Percentiles rank a stretch among this genome's conserved stretches.
Evolutionary conservation across 2,329 filamentous ascomycete species (phyloP).

Genomic region (Aspergillus aculeatinus): DNA sequence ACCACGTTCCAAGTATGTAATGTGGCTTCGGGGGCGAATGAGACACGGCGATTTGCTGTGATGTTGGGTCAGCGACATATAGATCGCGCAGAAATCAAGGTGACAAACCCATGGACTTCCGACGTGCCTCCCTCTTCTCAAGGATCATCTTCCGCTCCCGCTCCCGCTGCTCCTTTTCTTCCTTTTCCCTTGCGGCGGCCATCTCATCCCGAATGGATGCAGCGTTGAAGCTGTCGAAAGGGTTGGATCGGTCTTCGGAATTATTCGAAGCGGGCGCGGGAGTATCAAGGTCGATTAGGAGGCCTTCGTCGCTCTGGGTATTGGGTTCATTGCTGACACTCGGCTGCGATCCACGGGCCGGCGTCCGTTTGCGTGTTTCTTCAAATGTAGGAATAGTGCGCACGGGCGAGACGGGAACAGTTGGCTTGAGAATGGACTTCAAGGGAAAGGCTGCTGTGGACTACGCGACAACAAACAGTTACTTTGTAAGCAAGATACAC

Average conservation of each 20-base stretch:
- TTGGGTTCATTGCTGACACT: conserved; percentile 18
- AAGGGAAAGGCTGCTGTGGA: conserved; percentile 44
- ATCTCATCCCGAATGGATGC: conserved; percentile 50
- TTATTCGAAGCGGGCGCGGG: conserved; percentile 33
- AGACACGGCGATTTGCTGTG: conserved; percentile 80
- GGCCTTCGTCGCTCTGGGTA: conserved; percentile 29
- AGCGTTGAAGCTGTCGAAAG: conserved; percentile 48
- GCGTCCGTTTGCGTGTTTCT: conserved; percentile 47
- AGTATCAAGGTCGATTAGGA: conserved; percentile 47
- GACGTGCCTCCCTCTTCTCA: conserved; percentile 78
- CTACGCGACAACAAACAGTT: conserved; percentile 29
- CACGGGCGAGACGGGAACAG: conserved; percentile 64
- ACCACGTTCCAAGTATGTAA: conserved; percentile 96
- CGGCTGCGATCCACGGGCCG: conserved; percentile 33
- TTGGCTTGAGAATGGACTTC: conserved; percentile 78
- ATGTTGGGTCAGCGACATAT: conserved; percentile 19
- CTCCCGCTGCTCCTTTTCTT: conserved; percentile 63
- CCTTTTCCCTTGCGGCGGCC: conserved; percentile 66
- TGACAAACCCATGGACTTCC: conserved; percentile 74
- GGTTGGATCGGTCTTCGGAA: conserved; percentile 47
- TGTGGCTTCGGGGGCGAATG: conserved; percentile 95
- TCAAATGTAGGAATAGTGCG: conserved; percentile 63
- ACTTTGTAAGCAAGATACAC: conserved; percentile 5
- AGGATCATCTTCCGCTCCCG: conserved; percentile 60
- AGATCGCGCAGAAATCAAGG: neutral